phyloP scores from a whole-genome alignment of 2,329 filamentous ascomycete species.

The Colletotrichum sp. region DNA sequence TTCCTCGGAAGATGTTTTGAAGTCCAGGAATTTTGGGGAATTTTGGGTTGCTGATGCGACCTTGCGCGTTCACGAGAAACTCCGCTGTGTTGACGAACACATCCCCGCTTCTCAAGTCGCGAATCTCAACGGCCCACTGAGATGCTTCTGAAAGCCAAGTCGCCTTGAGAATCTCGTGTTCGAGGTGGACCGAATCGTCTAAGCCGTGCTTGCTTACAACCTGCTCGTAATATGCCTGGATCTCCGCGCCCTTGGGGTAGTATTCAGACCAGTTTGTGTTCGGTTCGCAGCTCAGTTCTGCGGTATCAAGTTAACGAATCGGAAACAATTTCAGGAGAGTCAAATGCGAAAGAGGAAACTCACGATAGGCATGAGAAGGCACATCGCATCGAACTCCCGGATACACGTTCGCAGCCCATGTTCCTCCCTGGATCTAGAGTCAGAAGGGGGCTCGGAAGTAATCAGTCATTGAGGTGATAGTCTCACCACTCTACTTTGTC shows the following conservation, averaged over 20 bases:
- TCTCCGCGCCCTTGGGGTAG: conserved; percentile 22
- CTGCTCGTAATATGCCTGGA: conserved; percentile 19
- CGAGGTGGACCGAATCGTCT: background rate
- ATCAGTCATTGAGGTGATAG: background rate
- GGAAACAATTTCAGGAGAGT: background rate
- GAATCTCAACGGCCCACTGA: background rate
- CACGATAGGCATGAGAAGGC: conserved; percentile 23
- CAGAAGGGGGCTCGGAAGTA: background rate
- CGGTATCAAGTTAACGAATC: background rate
- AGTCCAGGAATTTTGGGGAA: background rate
- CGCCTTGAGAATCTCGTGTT: background rate
- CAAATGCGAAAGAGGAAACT: background rate
- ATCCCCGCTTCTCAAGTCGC: background rate
- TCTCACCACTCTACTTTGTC: background rate
- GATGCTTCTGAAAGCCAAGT: background rate
- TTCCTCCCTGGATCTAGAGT: conserved; percentile 1
- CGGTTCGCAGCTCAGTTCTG: conserved; percentile 20
- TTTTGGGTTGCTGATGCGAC: background rate
- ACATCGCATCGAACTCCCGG: conserved; percentile 24
- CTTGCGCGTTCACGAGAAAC: background rate
- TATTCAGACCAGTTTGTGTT: conserved; percentile 21
- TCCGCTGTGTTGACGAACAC: background rate
- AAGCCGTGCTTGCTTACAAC: background rate
- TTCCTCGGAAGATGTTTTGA: background rate
- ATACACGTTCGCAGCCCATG: conserved; percentile 17